These are phyloP conservation scores for Viola pubescens DNA, from an alignment of 441 rosid genomes.

Conservation along the genomic window DNA sequence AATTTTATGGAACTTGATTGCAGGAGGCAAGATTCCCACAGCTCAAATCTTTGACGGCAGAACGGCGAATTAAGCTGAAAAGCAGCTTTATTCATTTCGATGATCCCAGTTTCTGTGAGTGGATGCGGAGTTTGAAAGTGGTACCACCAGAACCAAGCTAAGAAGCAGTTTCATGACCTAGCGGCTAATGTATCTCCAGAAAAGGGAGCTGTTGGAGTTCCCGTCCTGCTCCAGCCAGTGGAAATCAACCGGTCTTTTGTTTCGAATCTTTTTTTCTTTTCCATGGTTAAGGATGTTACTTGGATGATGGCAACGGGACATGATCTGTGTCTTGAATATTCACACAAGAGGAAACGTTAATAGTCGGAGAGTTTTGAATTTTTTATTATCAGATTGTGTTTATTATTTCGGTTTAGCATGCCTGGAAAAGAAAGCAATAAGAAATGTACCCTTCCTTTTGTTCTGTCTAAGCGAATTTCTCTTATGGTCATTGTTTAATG, in stretches of 20 bases:
- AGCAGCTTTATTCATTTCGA: constrained; percentile 80
- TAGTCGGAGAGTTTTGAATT: no score
- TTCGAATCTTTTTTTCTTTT: neutral
- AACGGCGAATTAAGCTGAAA: constrained; percentile 64
- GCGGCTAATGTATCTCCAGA: constrained; percentile 13
- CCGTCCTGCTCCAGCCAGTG: constrained; percentile 9
- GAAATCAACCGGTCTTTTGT: neutral
- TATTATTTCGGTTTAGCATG: no score
- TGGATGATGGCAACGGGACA: no score
- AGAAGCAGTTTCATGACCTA: constrained; percentile 1
- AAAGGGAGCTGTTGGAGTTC: constrained; percentile 13
- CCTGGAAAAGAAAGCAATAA: no score
- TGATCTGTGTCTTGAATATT: no score
- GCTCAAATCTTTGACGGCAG: constrained; percentile 55
- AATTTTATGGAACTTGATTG: constrained; percentile 12
- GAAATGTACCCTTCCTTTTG: no score
- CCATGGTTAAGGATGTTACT: neutral
- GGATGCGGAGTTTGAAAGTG: constrained; percentile 77
- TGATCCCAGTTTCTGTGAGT: constrained; percentile 88
- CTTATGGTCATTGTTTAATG: no score
- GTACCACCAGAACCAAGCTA: constrained; percentile 86
- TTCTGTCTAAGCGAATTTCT: no score
- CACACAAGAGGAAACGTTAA: no score
- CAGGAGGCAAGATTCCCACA: constrained; percentile 96
- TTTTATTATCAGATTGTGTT: no score